These are phyloP conservation scores for Cladosporium oxysporum DNA, from an alignment of 2,329 filamentous ascomycete species.

Conservation along the genomic window DNA sequence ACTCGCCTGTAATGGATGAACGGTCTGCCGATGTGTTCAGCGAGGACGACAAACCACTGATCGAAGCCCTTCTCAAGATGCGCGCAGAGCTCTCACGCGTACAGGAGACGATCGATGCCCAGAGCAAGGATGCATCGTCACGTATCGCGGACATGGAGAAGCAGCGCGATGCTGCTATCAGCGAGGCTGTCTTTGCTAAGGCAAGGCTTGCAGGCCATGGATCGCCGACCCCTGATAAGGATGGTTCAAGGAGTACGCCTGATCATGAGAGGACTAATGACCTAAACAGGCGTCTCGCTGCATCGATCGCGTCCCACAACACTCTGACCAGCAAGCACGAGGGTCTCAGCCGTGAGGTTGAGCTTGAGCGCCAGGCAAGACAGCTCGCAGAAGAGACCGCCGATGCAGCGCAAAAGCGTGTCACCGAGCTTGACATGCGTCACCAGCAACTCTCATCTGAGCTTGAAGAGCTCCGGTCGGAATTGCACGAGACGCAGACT, in stretches of 20 bases:
- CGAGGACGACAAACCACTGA: constrained; percentile 86
- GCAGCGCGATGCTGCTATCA: constrained; percentile 90
- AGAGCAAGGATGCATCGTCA: constrained; percentile 80
- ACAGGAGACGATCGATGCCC: constrained; percentile 84
- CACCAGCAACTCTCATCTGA: constrained; percentile 83
- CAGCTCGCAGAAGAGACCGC: constrained; percentile 87
- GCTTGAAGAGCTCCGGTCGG: constrained; percentile 79
- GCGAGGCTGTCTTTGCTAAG: constrained; percentile 92
- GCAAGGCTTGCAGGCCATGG: constrained; percentile 84
- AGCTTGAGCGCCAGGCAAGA: constrained; percentile 77
- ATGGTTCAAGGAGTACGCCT: constrained; percentile 59
- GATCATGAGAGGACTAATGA: constrained; percentile 65
- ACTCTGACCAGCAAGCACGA: constrained; percentile 80
- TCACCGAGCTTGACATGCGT: constrained; percentile 79
- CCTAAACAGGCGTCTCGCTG: constrained; percentile 78
- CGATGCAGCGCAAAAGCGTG: constrained; percentile 77
- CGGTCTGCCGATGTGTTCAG: constrained; percentile 76
- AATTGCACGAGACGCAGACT: constrained; percentile 78
- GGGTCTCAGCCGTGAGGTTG: constrained; percentile 67
- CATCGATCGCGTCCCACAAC: constrained; percentile 73
- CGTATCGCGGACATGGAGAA: constrained; percentile 92
- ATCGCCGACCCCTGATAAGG: constrained; percentile 50
- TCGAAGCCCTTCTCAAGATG: constrained; percentile 92
- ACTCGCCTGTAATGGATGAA: constrained; percentile 74
- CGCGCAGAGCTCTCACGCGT: constrained; percentile 85